Base-by-base conservation (phyloP, 2,329 filamentous ascomycete genomes). In the Trichoderma afroharzianum region DNA sequence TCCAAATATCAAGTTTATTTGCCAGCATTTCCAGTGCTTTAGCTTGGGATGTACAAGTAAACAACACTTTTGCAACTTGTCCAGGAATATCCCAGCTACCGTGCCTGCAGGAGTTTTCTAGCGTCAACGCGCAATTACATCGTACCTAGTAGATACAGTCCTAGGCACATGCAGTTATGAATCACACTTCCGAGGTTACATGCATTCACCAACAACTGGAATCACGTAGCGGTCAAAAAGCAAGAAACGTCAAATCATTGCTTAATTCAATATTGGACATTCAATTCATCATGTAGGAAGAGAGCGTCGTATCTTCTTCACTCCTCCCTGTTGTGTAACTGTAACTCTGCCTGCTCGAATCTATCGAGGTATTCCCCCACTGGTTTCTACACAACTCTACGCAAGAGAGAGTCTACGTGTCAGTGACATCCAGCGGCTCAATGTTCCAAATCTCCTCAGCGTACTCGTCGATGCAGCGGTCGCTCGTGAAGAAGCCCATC, bases 401-500 rank as follows among this genome's bases (percentile, higher is more conserved):
- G 15, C 61, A n/a, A 26, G 32, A 24, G 26, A 32, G 43, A 53
- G 14, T 74, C 72, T 78, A 81, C 32, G 36, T 39, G 18, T 82
- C 78, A 57, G 84, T 82, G 33, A 84, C 84, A 39, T 82, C 82
- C 69, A 96, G 81, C 32, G 95, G 95, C 85, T 98, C 95, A 50
- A 97, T 86, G 79, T 98, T 98, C 96, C 96, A 99, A 81, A 99
- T 98, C 74, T 88, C 91, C 81, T 99, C 95, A 0, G 96, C 96
- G 83, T 99, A 99, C 86, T 98, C 95, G 78, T 95, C 93, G 81
- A 98, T 98, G 83, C 95, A 97, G 50, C 95, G 89, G 81, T 98
- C 95, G 74, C 92, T 95, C 76, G 91, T 95, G 85, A 98, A 98
- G 88, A 98, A 98, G 47, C 95, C 96, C 96, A 99, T 99, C 53